These are phyloP conservation scores for Cercospora sp. DNA, from an alignment of 2,329 filamentous ascomycete genomes.

Conservation along the genomic window DNA sequence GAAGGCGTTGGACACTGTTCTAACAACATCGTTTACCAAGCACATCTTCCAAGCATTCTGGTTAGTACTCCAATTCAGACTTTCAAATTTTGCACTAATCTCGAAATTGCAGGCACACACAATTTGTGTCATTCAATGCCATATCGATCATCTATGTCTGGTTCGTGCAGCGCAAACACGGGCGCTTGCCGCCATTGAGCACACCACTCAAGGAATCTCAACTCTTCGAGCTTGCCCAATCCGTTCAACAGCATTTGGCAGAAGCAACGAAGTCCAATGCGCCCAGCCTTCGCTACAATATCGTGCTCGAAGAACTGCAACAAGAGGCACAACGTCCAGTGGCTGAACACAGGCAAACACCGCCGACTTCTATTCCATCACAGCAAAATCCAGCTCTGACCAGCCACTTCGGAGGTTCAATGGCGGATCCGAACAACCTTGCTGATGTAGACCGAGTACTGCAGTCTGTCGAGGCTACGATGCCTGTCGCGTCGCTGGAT, in stretches of 20 bases:
- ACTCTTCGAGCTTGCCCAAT: conserved; percentile 48
- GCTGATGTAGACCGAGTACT: not conserved
- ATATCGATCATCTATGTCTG: conserved; percentile 57
- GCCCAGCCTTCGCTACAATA: conserved; percentile 52
- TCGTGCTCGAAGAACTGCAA: conserved; percentile 55
- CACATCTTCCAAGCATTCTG: conserved; percentile 52
- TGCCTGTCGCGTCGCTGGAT: conserved; percentile 12
- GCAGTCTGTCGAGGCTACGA: conserved; percentile 7
- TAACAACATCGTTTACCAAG: conserved; percentile 36
- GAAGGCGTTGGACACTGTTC: conserved; percentile 48
- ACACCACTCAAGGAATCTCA: conserved; percentile 26
- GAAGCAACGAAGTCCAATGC: conserved; percentile 43
- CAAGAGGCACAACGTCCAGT: conserved; percentile 43
- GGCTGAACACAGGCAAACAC: conserved; percentile 3
- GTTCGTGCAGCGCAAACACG: conserved; percentile 48
- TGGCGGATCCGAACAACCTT: not conserved
- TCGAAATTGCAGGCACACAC: conserved; percentile 7
- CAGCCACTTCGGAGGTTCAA: not conserved
- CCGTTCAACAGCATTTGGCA: conserved; percentile 50
- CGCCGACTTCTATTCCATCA: not conserved
- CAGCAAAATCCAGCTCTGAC: not conserved
- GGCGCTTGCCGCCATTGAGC: conserved; percentile 23
- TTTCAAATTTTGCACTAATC: not conserved
- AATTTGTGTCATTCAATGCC: conserved; percentile 38
- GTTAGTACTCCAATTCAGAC: conserved; percentile 42